These are phyloP conservation scores for Coniochaeta sp. DNA, from an alignment of 2,329 filamentous ascomycete species.

Conservation along the genomic window DNA sequence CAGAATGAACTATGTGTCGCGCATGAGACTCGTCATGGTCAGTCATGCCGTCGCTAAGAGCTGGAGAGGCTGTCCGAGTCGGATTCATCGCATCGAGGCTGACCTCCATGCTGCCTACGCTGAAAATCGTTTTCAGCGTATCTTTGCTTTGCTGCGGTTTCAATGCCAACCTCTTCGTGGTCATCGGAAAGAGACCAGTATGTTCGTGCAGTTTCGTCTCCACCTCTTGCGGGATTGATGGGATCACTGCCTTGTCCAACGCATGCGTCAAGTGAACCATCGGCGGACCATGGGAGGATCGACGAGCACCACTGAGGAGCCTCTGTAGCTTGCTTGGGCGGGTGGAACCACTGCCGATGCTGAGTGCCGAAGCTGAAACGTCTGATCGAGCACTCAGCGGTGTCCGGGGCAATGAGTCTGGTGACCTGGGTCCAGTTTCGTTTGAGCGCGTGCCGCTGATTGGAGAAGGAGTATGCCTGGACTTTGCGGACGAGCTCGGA, in stretches of 20 bases:
- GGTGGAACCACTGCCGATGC: conserved; percentile 25
- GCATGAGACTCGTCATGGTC: conserved; percentile 13
- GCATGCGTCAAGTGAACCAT: conserved; percentile 24
- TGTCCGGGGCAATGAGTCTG: conserved; percentile 17
- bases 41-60: conserved; percentile 3
- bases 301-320: conserved; percentile 26
- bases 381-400: conserved; percentile 19
- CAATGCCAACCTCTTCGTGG: conserved; percentile 27
- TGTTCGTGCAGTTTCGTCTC: conserved; percentile 28
- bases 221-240: conserved; percentile 26
- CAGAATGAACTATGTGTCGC: conserved; percentile 7
- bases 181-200: conserved; percentile 22
- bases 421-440: conserved; percentile 11
- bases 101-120: conserved; percentile 37
- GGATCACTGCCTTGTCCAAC: conserved; percentile 20
- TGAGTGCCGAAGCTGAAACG: conserved; percentile 20
- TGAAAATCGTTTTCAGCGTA: conserved; percentile 41
- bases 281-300: conserved; percentile 18
- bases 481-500: conserved; percentile 6
- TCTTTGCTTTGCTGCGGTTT: conserved; percentile 35
- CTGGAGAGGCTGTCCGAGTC: neutral
- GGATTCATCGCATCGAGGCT: conserved; percentile 14
- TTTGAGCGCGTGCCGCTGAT: conserved; percentile 10
- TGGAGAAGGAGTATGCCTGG: conserved; percentile 12
- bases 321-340: conserved; percentile 31